These are phyloP conservation scores for Halteria grandinella DNA, from an alignment of 73 alveolate genomes.

Conservation along the genomic window DNA sequence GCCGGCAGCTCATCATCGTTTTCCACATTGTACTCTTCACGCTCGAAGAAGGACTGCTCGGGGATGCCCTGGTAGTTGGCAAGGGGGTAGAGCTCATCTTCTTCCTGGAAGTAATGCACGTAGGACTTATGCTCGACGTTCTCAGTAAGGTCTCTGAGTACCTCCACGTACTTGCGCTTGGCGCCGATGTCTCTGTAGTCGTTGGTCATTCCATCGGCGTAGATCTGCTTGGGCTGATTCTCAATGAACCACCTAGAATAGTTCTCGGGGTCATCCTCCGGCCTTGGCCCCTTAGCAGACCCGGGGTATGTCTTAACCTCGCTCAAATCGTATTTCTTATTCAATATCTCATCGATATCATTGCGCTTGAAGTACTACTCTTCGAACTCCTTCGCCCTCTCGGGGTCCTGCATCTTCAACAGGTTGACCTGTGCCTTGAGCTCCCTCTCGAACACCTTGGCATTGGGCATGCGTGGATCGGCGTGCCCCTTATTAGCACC, in stretches of 20 bases:
- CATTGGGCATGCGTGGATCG: neutral
- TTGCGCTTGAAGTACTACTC: neutral
- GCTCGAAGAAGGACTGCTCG: neutral
- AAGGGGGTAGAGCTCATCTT: too few relatives aligned
- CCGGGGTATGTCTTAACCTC: constrained; percentile 61
- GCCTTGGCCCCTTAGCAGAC: constrained; percentile 46
- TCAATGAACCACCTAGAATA: constrained; percentile 48
- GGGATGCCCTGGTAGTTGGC: neutral
- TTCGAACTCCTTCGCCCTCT: constrained; percentile 12
- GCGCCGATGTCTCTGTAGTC: too few relatives aligned
- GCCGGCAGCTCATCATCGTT: constrained; percentile 8
- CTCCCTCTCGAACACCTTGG: neutral
- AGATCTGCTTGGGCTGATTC: constrained; percentile 40
- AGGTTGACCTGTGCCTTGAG: neutral
- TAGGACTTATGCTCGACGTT: too few relatives aligned
- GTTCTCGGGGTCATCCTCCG: constrained; percentile 48
- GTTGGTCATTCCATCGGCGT: too few relatives aligned
- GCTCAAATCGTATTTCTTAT: neutral
- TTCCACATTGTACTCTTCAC: neutral
- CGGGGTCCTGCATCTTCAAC: constrained; percentile 4
- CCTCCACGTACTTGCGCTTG: too few relatives aligned
- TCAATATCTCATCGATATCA: constrained; percentile 11
- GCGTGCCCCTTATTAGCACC: neutral
- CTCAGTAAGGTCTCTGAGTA: too few relatives aligned
- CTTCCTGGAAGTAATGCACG: too few relatives aligned